These are phyloP conservation scores for Phaseolus coccineus DNA, from an alignment of 331 rosid genomes.

Conservation along the genomic window DNA sequence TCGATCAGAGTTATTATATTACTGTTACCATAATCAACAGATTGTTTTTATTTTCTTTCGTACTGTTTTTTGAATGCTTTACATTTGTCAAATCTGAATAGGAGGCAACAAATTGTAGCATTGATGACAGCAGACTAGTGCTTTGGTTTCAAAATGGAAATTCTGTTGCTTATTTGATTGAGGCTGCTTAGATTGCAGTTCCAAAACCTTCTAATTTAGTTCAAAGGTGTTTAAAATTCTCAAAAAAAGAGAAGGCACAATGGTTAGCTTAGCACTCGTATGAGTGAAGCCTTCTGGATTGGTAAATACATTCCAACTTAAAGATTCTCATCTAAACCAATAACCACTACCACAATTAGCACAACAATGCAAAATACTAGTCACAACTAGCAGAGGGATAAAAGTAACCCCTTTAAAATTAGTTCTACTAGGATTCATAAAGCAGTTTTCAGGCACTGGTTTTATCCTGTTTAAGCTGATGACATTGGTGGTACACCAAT, in stretches of 20 bases:
- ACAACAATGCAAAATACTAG: neutral
- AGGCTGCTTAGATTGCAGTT: conserved; percentile 3
- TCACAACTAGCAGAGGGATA: neutral
- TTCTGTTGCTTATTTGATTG: conserved; percentile 28
- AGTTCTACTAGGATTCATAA: neutral
- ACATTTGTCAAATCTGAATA: conserved; percentile 32
- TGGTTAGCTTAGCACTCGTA: neutral
- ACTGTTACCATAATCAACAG: conserved; percentile 27
- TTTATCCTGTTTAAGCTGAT: neutral
- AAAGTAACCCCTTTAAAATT: neutral
- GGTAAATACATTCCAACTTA: neutral
- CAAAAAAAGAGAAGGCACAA: neutral
- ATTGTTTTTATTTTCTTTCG: neutral
- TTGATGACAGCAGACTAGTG: conserved; percentile 1
- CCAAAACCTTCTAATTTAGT: neutral
- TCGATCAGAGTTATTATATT: neutral
- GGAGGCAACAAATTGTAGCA: conserved; percentile 38
- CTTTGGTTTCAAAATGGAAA: conserved; percentile 19
- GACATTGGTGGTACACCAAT: neutral
- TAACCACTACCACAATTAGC: neutral
- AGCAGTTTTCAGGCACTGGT: neutral
- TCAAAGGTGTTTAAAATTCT: neutral
- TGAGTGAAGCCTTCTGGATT: neutral
- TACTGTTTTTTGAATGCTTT: neutral
- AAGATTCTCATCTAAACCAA: neutral